Percentiles rank a stretch among this genome's conserved stretches.
These are phyloP conservation scores for Fusarium vanettenii DNA, from an alignment of 2,329 filamentous ascomycete species.

Conservation along the genomic window DNA sequence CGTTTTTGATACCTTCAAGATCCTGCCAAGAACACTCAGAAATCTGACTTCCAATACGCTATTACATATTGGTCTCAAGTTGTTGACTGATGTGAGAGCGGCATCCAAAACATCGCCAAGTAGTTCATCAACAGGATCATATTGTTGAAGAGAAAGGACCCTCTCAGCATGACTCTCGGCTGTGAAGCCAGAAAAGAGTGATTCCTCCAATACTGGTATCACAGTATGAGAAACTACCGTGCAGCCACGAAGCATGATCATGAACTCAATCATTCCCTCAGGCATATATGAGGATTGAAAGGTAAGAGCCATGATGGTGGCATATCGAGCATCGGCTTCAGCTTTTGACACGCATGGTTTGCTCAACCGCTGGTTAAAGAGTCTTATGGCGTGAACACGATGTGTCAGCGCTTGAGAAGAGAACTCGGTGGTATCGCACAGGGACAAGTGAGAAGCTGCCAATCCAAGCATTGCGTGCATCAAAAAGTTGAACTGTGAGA, in stretches of 20 bases:
- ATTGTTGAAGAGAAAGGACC: not conserved
- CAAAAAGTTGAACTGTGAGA: slow-evolving; percentile 51
- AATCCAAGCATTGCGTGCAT: slow-evolving; percentile 53
- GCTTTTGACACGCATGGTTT: slow-evolving; percentile 39
- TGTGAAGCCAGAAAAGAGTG: slow-evolving; percentile 13
- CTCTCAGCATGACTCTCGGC: slow-evolving; percentile 4
- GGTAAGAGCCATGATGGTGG: slow-evolving; percentile 46
- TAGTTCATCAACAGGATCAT: not conserved
- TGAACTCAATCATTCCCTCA: slow-evolving; percentile 52
- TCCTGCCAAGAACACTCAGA: slow-evolving; percentile 1
- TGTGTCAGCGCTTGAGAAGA: slow-evolving; percentile 45
- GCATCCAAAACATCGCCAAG: not conserved
- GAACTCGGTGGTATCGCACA: slow-evolving; percentile 35
- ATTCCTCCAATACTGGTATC: not conserved
- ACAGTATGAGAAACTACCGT: slow-evolving; percentile 15
- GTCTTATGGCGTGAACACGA: slow-evolving; percentile 47
- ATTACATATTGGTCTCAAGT: slow-evolving; percentile 9
- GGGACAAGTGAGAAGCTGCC: slow-evolving; percentile 49
- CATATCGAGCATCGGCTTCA: slow-evolving; percentile 51
- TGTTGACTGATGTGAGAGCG: not conserved
- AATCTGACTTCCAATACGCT: slow-evolving; percentile 18
- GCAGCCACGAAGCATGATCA: slow-evolving; percentile 48
- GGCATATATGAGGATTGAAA: slow-evolving; percentile 52
- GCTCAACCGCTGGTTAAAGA: slow-evolving; percentile 45
- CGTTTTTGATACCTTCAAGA: not conserved